phyloP scores from a whole-genome alignment of 139 green algal genomes.

The Coccomyxa sp. region DNA sequence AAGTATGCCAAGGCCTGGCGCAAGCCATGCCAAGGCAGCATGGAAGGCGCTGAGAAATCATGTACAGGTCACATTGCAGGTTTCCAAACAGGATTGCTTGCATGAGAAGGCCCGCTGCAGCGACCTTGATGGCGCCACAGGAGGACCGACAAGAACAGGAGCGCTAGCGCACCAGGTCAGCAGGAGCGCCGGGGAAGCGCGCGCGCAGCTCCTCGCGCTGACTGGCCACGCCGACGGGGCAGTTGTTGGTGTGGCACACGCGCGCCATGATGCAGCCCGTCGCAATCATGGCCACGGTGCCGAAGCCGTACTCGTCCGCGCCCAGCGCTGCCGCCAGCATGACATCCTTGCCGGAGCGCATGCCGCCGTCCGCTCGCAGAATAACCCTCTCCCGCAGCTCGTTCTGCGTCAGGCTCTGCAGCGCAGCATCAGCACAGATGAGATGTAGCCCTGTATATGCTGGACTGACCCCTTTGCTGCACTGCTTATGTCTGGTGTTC shows the following conservation, averaged over 20 bases:
- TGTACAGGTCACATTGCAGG: too few species aligned
- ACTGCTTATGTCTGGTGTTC: too few species aligned
- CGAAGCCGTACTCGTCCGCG: constrained; percentile 96
- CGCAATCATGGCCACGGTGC: constrained; percentile 98
- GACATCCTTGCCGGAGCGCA: constrained; percentile 89
- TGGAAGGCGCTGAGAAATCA: too few species aligned
- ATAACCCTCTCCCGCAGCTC: constrained; percentile 92
- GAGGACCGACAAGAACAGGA: too few species aligned
- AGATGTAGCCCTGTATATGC: too few species aligned
- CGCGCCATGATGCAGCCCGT: constrained; percentile 99
- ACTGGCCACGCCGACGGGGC: constrained; percentile 93
- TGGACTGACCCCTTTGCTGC: too few species aligned
- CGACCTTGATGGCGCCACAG: too few species aligned
- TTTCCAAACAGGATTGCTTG: too few species aligned
- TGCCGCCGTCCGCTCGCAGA: constrained; percentile 90
- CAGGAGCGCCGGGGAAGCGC: constrained; percentile 90
- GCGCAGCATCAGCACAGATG: too few species aligned
- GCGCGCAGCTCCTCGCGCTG: constrained; percentile 97
- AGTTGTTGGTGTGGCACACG: constrained; percentile 99
- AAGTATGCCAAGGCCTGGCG: too few species aligned
- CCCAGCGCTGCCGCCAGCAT: constrained; percentile 87
- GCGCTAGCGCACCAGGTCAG: constrained; percentile 51
- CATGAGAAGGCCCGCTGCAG: too few species aligned
- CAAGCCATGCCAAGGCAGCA: not conserved
- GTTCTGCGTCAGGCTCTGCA: constrained; percentile 82